phyloP scores from a whole-genome alignment of 2,329 filamentous ascomycete species.

The Dothideomycetes sp. region DNA sequence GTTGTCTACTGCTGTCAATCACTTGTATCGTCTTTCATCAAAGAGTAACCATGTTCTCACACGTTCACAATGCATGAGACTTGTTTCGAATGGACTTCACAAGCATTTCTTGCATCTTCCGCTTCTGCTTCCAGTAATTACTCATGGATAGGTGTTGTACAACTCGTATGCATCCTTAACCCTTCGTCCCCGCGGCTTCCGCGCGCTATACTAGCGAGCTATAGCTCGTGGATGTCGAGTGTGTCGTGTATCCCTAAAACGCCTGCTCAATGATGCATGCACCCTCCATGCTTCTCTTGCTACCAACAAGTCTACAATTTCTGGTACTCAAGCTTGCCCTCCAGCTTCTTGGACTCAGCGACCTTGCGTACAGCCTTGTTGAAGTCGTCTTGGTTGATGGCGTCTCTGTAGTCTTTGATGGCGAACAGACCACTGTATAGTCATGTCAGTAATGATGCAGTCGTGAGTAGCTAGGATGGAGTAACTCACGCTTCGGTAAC shows the following conservation, averaged over 20 bases:
- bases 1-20: too few species aligned
- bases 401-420: slow-evolving; percentile 95
- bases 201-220: too few species aligned
- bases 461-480: background rate
- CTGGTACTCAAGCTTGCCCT: slow-evolving; percentile 96
- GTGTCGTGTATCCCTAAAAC: background rate
- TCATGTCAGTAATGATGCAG: slow-evolving; percentile 15
- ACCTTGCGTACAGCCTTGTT: slow-evolving; percentile 98
- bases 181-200: too few species aligned
- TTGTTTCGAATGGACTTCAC: too few species aligned
- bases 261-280: background rate
- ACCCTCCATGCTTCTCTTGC: background rate
- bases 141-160: too few species aligned
- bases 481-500: slow-evolving; percentile 88
- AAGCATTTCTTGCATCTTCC: too few species aligned
- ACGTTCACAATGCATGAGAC: too few species aligned
- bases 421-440: slow-evolving; percentile 71
- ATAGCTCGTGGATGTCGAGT: too few species aligned
- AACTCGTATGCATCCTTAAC: too few species aligned
- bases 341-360: slow-evolving; percentile 93
- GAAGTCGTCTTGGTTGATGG: slow-evolving; percentile 97
- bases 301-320: slow-evolving; percentile 53
- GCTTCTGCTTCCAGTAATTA: too few species aligned
- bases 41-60: too few species aligned
- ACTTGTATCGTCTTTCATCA: too few species aligned